Percentiles rank a stretch among this genome's conserved stretches.
These are phyloP conservation scores for Amanita pseudoporphyria DNA, from an alignment of 768 basidiomycete species.

Conservation along the genomic window DNA sequence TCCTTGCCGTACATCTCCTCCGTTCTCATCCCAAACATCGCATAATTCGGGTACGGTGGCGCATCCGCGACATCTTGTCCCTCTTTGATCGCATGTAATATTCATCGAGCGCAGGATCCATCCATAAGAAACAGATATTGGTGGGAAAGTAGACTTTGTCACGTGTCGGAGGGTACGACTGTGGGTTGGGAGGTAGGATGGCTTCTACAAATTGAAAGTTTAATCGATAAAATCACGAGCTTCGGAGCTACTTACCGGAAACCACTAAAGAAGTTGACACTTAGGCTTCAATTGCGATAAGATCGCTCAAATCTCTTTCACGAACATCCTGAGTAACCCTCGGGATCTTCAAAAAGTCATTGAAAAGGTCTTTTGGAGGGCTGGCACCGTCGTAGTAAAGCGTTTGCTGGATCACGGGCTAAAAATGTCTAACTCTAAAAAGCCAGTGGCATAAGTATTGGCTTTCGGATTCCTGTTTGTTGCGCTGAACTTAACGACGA, in stretches of 20 bases:
- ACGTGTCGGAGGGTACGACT: constrained; percentile 7
- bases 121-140: constrained; percentile 19
- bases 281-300: constrained; percentile 24
- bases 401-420: not conserved
- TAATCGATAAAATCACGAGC: no score
- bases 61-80: constrained; percentile 27
- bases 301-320: constrained; percentile 19
- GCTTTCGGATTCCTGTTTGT: constrained; percentile 43
- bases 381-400: constrained; percentile 43
- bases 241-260: not conserved
- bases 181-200: no score
- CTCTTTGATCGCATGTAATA: constrained; percentile 22
- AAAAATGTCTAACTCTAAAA: no score
- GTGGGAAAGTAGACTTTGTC: constrained; percentile 17
- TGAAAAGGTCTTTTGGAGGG: constrained; percentile 34
- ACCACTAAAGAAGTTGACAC: constrained; percentile 41
- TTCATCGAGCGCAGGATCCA: constrained; percentile 10
- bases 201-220: no score
- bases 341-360: constrained; percentile 34
- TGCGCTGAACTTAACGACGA: constrained; percentile 29
- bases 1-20: constrained; percentile 29
- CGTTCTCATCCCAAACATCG: constrained; percentile 32
- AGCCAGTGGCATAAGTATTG: no score
- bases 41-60: constrained; percentile 30
- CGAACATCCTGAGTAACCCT: constrained; percentile 23